These are phyloP conservation scores for Pseudogymnoascus sp. DNA, from an alignment of 2,329 filamentous ascomycete genomes.

Conservation along the genomic window DNA sequence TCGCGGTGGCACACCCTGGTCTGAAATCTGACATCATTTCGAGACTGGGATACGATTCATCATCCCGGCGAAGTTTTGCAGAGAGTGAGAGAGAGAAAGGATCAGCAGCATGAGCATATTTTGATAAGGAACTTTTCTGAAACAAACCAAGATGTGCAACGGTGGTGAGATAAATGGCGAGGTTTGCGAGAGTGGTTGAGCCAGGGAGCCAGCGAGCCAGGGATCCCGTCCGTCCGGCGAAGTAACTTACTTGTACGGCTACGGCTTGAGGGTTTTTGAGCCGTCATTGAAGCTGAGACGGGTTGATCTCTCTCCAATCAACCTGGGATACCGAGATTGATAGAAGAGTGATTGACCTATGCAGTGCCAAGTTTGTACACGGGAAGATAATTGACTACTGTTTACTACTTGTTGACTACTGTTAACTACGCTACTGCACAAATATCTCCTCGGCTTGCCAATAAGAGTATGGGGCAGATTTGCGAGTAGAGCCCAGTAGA, in stretches of 20 bases:
- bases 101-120: slow-evolving; percentile 1
- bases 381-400: slow-evolving; percentile 4
- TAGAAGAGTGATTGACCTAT: not conserved
- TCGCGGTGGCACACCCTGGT: slow-evolving; percentile 1
- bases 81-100: too few species aligned
- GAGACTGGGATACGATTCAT: not conserved
- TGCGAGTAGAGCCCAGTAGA: not conserved
- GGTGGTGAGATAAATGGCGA: slow-evolving; percentile 3
- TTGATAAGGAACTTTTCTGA: not conserved
- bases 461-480: slow-evolving; percentile 6
- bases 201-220: not conserved
- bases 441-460: not conserved
- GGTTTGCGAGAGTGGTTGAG: not conserved
- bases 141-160: slow-evolving; percentile 7
- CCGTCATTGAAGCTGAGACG: slow-evolving; percentile 2
- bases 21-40: slow-evolving; percentile 6
- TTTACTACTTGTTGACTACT: not conserved
- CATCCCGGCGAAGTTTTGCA: not conserved
- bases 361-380: slow-evolving; percentile 1
- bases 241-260: too few species aligned
- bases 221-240: not conserved
- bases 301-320: not conserved
- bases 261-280: not conserved
- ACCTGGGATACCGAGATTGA: slow-evolving; percentile 2
- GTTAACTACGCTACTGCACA: not conserved